Percentiles rank a stretch among this genome's conserved stretches.
Evolutionary conservation across 768 basidiomycete species (phyloP).

Genomic region (Atractiella rhizophila): DNA sequence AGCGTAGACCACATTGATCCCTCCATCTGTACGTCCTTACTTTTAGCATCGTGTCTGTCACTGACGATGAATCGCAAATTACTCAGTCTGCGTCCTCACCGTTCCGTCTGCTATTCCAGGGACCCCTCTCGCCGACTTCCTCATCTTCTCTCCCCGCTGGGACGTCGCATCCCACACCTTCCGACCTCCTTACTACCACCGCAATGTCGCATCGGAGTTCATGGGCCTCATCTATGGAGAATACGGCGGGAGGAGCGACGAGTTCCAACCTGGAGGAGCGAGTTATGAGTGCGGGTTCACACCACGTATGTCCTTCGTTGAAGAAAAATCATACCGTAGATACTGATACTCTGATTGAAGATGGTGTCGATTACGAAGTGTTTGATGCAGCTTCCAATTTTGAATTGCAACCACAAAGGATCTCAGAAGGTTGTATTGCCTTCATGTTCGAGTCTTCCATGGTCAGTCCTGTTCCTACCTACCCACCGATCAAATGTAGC

Average conservation of each 20-base stretch:
- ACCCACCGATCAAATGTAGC: neutral
- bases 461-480: neutral
- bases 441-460: neutral
- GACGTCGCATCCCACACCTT: conserved; percentile 36
- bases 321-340: too few relatives aligned
- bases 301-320: neutral
- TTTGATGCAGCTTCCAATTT: conserved; percentile 34
- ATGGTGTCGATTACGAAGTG: conserved; percentile 30
- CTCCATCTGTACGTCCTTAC: conserved; percentile 22
- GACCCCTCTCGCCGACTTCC: conserved; percentile 37
- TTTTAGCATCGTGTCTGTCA: neutral
- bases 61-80: too few relatives aligned
- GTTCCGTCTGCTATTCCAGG: conserved; percentile 36
- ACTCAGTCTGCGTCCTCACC: conserved; percentile 34
- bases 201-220: conserved; percentile 38
- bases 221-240: conserved; percentile 34
- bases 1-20: conserved; percentile 44
- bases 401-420: conserved; percentile 26
- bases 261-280: conserved; percentile 33
- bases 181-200: conserved; percentile 30
- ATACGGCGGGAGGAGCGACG: conserved; percentile 39
- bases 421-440: conserved; percentile 1
- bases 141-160: conserved; percentile 41
- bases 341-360: neutral
- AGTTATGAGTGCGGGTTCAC: neutral